Conservation (phyloP, 129 eudicot species). For the Flaveria robusta region DNA sequence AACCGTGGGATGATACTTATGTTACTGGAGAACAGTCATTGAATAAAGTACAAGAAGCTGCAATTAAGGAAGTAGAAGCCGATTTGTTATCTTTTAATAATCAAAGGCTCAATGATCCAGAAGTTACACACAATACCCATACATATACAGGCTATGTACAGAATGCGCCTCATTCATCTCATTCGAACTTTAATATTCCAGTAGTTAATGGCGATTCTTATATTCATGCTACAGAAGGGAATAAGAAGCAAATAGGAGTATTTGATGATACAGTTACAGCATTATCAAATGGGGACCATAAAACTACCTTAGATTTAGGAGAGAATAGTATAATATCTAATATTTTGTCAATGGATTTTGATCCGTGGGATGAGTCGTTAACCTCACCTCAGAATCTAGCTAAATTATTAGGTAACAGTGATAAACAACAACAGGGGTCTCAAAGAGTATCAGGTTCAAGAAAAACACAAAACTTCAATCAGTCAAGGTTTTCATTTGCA, state of each 20-base stretch:
- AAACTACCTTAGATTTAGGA: constrained; percentile 47
- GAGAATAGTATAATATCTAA: constrained; percentile 90
- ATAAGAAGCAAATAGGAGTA: constrained; percentile 6
- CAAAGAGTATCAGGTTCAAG: constrained; percentile 51
- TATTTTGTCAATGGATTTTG: constrained; percentile 80
- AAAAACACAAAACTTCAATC: constrained; percentile 62
- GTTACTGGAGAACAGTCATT: constrained; percentile 37
- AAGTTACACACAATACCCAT: constrained; percentile 36
- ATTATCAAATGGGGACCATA: constrained; percentile 29
- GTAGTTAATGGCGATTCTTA: constrained; percentile 31
- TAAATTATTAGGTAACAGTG: constrained; percentile 62
- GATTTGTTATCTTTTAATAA: constrained; percentile 65
- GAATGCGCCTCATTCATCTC: constrained; percentile 43
- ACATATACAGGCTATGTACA: constrained; percentile 39
- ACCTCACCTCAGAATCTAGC: constrained; percentile 78
- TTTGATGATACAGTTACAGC: constrained; percentile 33
- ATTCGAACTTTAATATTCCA: constrained; percentile 38
- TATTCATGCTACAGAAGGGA: constrained; percentile 19
- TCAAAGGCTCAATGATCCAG: constrained; percentile 77
- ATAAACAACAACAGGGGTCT: constrained; percentile 61
- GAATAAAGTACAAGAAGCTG: constrained; percentile 34
- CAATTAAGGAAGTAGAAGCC: constrained; percentile 51
- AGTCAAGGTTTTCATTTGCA: constrained; percentile 95
- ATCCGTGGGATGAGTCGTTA: constrained; percentile 83
- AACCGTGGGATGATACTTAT: constrained; percentile 37